Conservation (phyloP, 1,139 yeast species). For the Suhomyces choctaworum region DNA sequence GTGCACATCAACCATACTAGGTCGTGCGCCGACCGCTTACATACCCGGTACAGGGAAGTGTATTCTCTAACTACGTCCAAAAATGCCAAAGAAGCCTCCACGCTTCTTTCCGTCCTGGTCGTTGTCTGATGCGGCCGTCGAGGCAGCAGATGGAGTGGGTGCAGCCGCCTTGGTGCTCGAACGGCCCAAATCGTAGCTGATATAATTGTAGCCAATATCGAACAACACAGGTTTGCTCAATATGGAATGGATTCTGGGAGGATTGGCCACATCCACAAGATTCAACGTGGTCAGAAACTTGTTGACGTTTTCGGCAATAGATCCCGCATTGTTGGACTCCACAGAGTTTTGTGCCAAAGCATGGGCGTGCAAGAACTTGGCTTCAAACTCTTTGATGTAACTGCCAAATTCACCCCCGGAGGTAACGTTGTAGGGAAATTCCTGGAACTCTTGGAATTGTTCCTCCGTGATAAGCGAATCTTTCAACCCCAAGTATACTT, state of each 20-base stretch:
- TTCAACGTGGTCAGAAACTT: constrained; percentile 43
- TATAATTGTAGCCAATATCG: constrained; percentile 84
- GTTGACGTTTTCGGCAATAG: constrained; percentile 51
- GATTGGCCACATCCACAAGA: constrained; percentile 50
- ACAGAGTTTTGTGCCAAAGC: constrained; percentile 52
- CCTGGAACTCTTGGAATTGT: constrained; percentile 27
- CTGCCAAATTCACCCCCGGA: constrained; percentile 32
- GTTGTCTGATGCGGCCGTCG: constrained; percentile 1
- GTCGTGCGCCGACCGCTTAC: constrained; percentile 1
- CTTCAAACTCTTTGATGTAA: constrained; percentile 29
- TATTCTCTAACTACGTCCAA: constrained; percentile 21
- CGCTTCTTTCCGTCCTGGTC: constrained; percentile 30
- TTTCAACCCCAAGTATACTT: constrained; percentile 45
- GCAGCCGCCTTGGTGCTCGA: constrained; percentile 12
- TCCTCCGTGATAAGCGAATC: constrained; percentile 19
- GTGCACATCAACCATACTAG: too few species aligned
- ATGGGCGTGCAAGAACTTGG: constrained; percentile 42
- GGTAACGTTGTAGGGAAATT: constrained; percentile 42
- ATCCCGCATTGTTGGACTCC: constrained; percentile 17
- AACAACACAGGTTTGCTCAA: constrained; percentile 85
- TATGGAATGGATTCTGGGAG: constrained; percentile 50
- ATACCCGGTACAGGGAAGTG: not conserved
- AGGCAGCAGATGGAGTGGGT: constrained; percentile 10
- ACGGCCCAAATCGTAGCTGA: constrained; percentile 44
- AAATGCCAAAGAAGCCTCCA: constrained; percentile 48